Conservation (phyloP, 2,329 filamentous ascomycete genomes). For the Kalmusia sp. region DNA sequence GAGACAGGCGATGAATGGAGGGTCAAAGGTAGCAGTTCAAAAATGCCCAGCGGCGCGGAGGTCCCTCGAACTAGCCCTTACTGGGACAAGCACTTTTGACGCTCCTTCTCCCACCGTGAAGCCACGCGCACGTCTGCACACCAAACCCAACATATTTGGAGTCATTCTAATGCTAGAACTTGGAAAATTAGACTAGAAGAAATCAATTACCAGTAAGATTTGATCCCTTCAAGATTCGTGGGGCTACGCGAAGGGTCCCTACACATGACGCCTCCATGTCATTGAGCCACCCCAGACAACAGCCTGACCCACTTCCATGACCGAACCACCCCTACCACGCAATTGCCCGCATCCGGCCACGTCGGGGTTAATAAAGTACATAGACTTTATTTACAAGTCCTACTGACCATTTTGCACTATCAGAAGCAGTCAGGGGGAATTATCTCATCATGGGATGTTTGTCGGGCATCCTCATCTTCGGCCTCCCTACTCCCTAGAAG, state of each 20-base stretch:
- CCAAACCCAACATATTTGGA: slow-evolving; percentile 65
- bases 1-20: slow-evolving; percentile 43
- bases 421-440: slow-evolving; percentile 16
- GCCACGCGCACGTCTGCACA: slow-evolving; percentile 37
- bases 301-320: slow-evolving; percentile 41
- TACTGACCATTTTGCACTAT: slow-evolving; percentile 15
- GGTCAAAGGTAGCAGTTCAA: slow-evolving; percentile 36
- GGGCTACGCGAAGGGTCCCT: slow-evolving; percentile 16
- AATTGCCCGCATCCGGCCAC: slow-evolving; percentile 22
- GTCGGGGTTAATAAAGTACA: slow-evolving; percentile 7
- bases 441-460: slow-evolving; percentile 7
- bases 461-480: neutral
- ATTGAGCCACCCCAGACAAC: slow-evolving; percentile 36
- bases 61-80: slow-evolving; percentile 30
- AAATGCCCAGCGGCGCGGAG: slow-evolving; percentile 26
- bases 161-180: slow-evolving; percentile 65
- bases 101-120: slow-evolving; percentile 32
- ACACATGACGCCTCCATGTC: slow-evolving; percentile 29
- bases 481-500: neutral
- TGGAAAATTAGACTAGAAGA: slow-evolving; percentile 20
- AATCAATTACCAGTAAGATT: neutral
- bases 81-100: slow-evolving; percentile 34
- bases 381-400: slow-evolving; percentile 2
- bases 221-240: slow-evolving; percentile 12
- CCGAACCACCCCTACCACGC: slow-evolving; percentile 17